Conservation (phyloP, 1,284 basidiomycete genomes). For the Pascua guehoae region DNA sequence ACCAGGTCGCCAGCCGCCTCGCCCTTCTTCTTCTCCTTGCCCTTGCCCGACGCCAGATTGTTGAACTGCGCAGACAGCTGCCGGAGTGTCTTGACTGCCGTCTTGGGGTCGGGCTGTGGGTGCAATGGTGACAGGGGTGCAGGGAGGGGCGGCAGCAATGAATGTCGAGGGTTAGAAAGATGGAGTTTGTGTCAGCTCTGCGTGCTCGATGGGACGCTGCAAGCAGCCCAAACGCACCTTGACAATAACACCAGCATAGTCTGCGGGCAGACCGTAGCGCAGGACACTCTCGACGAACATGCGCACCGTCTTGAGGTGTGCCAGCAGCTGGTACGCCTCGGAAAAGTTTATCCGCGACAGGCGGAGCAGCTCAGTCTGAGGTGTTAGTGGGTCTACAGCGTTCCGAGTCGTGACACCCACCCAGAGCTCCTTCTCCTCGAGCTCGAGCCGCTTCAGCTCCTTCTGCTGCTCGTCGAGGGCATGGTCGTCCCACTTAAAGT, state of each 20-base stretch:
- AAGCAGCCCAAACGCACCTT: constrained; percentile 59
- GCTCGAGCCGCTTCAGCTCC: constrained; percentile 74
- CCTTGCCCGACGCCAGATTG: constrained; percentile 58
- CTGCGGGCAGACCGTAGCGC: constrained; percentile 89
- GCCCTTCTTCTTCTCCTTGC: constrained; percentile 35
- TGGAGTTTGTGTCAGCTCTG: neutral
- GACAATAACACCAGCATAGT: constrained; percentile 76
- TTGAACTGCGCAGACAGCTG: constrained; percentile 71
- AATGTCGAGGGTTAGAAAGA: neutral
- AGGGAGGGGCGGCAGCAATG: neutral
- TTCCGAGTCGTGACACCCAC: constrained; percentile 54
- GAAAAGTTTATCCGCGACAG: constrained; percentile 93
- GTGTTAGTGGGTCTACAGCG: neutral
- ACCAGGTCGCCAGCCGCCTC: constrained; percentile 55
- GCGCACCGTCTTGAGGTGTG: constrained; percentile 88
- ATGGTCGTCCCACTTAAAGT: constrained; percentile 88
- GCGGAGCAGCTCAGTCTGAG: constrained; percentile 86
- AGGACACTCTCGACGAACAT: constrained; percentile 94
- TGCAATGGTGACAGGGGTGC: neutral
- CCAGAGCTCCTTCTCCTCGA: constrained; percentile 96
- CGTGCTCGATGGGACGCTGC: neutral
- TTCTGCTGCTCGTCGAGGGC: constrained; percentile 76
- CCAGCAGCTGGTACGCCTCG: constrained; percentile 89
- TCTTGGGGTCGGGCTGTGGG: constrained; percentile 77
- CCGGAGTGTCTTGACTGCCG: constrained; percentile 71